Base-by-base conservation (phyloP, 2,329 filamentous ascomycete species). In the Apiospora pterosperma region DNA sequence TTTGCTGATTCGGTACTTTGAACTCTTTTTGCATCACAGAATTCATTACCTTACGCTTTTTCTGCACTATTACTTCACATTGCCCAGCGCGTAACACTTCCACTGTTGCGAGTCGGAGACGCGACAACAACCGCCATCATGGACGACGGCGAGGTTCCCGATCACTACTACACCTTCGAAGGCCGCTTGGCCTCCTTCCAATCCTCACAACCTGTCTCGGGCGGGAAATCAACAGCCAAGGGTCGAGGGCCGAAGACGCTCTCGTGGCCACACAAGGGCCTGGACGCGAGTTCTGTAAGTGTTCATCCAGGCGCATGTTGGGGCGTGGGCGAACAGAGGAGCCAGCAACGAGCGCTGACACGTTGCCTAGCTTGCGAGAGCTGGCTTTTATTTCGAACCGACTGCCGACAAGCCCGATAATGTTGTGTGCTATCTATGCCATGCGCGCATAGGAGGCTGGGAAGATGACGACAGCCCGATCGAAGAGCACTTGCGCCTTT, bases 321-420 rank as follows among this genome's bases (percentile, higher is more conserved):
- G 59, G 23, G 65, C 64, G 11, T 8, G 36, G 12, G 38, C 36
- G 36, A 14, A 7, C 12, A 23, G 28, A 41, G 11, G 21, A 5
- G 36, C n/a, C 48, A 55, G 7, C 14, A 6, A 34, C 12, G 28
- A n/a, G 4, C 14, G 21, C 34, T 60, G 34, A 52, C 36, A 61
- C 61, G 14, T 59, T 38, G 48, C 59, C 55, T 74, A 97, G 91
- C 89, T 99, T 72, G 95, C 96, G 5, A 88, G 87, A 73, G 95
- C 96, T 64, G 96, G 96, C 41, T 97, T 99, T 80, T 96, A 90
- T 79, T 98, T 92, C 79, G 87, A 89, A 66, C 95, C 96, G 2
- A 88, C 86, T 16, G 83, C 87, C 62, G 85, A 87, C 59, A 92
- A 89, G 73, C 90, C 90, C 41, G 96, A 99, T 77, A 98, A 98